Percentiles rank a stretch among this genome's conserved stretches.
Conservation (phyloP, 441 rosid genomes). For the Jatropha multifida region DNA sequence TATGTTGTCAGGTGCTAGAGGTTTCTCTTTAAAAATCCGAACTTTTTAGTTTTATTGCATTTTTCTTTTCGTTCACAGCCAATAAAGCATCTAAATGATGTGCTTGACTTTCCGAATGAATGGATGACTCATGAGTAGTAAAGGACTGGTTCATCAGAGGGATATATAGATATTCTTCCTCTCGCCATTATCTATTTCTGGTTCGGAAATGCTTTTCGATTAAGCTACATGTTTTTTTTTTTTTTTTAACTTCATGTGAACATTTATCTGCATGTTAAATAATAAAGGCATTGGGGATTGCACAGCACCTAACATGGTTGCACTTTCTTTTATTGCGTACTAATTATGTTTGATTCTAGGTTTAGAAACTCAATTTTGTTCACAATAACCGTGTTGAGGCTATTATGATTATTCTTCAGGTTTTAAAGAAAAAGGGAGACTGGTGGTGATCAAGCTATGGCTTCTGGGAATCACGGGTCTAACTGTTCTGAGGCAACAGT, state of each 20-base stretch:
- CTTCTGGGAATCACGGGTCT: conserved; percentile 28
- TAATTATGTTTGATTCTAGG: not conserved
- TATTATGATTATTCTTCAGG: not conserved
- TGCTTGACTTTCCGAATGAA: not conserved
- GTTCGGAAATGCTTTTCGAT: not conserved
- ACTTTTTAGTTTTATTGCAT: not conserved
- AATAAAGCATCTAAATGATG: not conserved
- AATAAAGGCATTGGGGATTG: not conserved
- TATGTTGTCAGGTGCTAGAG: too few relatives aligned
- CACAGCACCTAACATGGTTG: not conserved
- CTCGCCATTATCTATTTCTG: not conserved
- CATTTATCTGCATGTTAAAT: not conserved
- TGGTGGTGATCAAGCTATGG: not conserved
- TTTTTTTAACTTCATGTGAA: not conserved
- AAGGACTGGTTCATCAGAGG: not conserved
- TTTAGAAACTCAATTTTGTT: not conserved
- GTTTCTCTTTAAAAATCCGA: not conserved
- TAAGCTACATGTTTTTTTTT: not conserved
- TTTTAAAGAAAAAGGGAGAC: not conserved
- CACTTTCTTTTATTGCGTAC: not conserved
- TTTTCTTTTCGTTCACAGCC: not conserved
- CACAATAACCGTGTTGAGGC: not conserved
- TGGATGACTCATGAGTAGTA: not conserved
- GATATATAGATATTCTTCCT: not conserved
- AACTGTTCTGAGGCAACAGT: conserved; percentile 64